These are phyloP conservation scores for Massariosphaeria phaeospora DNA, from an alignment of 495 filamentous ascomycete species.

Conservation along the genomic window DNA sequence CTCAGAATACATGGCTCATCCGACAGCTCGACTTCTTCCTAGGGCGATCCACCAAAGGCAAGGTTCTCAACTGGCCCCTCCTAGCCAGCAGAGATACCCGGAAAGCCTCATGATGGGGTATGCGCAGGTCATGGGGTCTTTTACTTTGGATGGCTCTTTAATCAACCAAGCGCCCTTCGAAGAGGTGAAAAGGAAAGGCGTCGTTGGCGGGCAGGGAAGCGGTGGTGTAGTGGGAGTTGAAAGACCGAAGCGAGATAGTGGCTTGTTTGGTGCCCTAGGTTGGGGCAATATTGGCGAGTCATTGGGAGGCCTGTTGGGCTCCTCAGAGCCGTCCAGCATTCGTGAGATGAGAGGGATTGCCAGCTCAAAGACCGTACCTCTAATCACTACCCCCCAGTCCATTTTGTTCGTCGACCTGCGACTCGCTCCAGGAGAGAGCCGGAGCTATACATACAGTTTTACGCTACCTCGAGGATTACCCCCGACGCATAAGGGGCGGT, in stretches of 20 bases:
- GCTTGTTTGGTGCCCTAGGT: slow-evolving; percentile 76
- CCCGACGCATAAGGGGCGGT: slow-evolving; percentile 84
- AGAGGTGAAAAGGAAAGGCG: slow-evolving; percentile 89
- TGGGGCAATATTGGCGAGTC: slow-evolving; percentile 88
- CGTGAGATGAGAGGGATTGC: slow-evolving; percentile 87
- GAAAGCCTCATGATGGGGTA: slow-evolving; percentile 97
- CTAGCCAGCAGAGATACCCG: slow-evolving; percentile 46
- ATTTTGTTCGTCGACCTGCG: slow-evolving; percentile 92
- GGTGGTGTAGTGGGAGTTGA: slow-evolving; percentile 79
- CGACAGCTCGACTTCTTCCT: slow-evolving; percentile 46
- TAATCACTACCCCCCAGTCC: slow-evolving; percentile 92
- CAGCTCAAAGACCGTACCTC: slow-evolving; percentile 72
- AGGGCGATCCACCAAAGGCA: slow-evolving; percentile 57
- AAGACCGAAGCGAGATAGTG: slow-evolving; percentile 66
- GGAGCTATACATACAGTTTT: slow-evolving; percentile 79
- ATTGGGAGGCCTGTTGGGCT: slow-evolving; percentile 77
- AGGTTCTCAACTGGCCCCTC: slow-evolving; percentile 53
- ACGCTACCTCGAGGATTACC: slow-evolving; percentile 79
- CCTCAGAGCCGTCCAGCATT: slow-evolving; percentile 81
- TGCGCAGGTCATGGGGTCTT: slow-evolving; percentile 88
- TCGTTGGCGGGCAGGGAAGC: slow-evolving; percentile 74
- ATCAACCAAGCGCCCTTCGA: slow-evolving; percentile 88
- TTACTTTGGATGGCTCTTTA: slow-evolving; percentile 84
- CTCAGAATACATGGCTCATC: slow-evolving; percentile 78
- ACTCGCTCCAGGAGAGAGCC: slow-evolving; percentile 83